Evolutionary conservation across 129 eudicot species (phyloP), one percentile per base, ranked within the genome.

Genomic region (Ambrosia artemisiifolia): DNA sequence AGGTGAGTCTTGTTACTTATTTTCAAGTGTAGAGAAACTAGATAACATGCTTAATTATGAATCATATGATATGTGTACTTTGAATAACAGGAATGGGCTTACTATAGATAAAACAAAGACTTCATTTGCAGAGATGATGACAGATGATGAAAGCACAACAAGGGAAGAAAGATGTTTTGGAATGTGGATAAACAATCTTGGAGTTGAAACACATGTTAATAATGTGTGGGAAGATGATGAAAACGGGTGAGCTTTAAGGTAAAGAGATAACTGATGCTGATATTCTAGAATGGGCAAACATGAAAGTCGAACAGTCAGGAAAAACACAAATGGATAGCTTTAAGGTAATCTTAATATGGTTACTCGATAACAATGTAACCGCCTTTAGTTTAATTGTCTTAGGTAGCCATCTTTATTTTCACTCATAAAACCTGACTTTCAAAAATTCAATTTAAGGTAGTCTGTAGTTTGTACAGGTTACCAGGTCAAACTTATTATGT

Each of bases 101-200:
- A 73, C 78, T 13, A 72, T 70, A 32, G 85, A 80, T 68, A 89
- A 46, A 54, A 43, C 73, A 36, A 83, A 84, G 81, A 7, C 74
- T 57, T 72, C 90, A 4, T 68, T 84, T 46, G 87, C 96, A 44
- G 89, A 84, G 77, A 81, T 84, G 83, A 82, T 87, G 75, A 75
- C 79, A 4, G 93, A 89, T 66, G 96, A 89, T 67, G 84, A 79
- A 69, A 80, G 86, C 81, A 89, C 96, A 42, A 86, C 90, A 51
- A 78, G 90, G 72, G 96, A 89, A 78, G 90, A 87, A 86, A 82
- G 96, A 76, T 86, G 93, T 76, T 89, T 86, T 56, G 78, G 96
- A 30, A 77, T 89, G 78, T 89, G 96, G 96, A 89, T 89, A 44
- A 89, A 89, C 83, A 89, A 93, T 75, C 96, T 89, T 80, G 96